Evolutionary conservation across 345 rosid species (phyloP).

Genomic region (Acer campestre): DNA sequence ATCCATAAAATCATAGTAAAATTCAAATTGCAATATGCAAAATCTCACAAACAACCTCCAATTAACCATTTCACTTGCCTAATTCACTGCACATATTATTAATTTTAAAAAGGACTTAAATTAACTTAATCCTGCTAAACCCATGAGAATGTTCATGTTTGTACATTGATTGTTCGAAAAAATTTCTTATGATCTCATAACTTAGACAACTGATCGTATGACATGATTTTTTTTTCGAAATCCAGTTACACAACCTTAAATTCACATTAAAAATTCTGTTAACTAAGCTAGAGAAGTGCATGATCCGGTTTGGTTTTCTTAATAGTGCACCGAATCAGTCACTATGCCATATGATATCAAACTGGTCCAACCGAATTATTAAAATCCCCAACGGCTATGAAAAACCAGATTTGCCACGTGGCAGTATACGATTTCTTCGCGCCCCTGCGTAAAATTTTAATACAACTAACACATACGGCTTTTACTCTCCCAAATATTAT

Average conservation of each 20-base stretch:
- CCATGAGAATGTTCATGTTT: too few species aligned
- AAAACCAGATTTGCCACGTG: background rate
- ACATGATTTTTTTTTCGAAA: too few species aligned
- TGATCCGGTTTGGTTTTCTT: background rate
- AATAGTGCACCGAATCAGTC: background rate
- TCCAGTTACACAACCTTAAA: too few species aligned
- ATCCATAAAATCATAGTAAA: too few species aligned
- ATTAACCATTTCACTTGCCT: too few species aligned
- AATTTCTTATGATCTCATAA: too few species aligned
- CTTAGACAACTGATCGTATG: too few species aligned
- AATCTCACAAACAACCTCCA: too few species aligned
- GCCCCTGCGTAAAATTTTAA: slow-evolving; percentile 19
- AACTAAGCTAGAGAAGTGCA: background rate
- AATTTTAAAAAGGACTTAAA: too few species aligned
- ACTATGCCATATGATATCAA: background rate
- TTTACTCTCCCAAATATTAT: background rate
- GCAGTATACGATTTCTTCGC: slow-evolving; percentile 12
- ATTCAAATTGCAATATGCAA: too few species aligned
- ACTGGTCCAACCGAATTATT: background rate
- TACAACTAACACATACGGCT: background rate
- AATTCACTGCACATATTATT: background rate
- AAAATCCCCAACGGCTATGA: slow-evolving; percentile 11
- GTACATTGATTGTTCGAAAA: too few species aligned
- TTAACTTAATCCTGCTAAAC: too few species aligned
- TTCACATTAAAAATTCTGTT: background rate